Conservation (phyloP, 164 flowering plant genomes). For the Berberis vulgaris region DNA sequence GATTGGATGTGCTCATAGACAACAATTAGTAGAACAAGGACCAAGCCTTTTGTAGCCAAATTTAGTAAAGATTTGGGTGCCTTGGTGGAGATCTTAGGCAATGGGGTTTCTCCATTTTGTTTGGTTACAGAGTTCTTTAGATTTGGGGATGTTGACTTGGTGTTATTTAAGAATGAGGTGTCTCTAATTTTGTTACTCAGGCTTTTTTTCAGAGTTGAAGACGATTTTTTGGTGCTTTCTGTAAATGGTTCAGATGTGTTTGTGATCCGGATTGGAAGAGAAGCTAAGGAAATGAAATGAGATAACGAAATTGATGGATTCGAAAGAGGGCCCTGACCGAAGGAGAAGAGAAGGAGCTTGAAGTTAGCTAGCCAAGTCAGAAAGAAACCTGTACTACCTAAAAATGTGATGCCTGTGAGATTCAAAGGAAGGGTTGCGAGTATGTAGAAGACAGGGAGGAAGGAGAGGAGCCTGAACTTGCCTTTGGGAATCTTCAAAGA, state of each 20-base stretch:
- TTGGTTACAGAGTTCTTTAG: no score
- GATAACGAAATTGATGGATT: background rate
- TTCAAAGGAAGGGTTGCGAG: slow-evolving; percentile 9
- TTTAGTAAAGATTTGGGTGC: slow-evolving; percentile 12
- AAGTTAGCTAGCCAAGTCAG: slow-evolving; percentile 6
- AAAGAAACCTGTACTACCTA: background rate
- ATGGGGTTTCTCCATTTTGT: background rate
- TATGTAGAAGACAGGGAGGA: slow-evolving; percentile 2
- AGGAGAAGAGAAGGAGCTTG: slow-evolving; percentile 5
- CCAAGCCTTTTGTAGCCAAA: slow-evolving; percentile 18
- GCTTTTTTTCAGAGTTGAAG: background rate
- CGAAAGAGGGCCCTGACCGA: slow-evolving; percentile 2
- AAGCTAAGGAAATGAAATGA: background rate
- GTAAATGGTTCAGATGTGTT: background rate
- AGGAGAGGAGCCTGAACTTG: background rate
- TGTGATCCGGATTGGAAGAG: slow-evolving; percentile 2
- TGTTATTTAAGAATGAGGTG: background rate
- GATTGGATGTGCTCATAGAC: slow-evolving; percentile 21
- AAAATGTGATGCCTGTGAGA: slow-evolving; percentile 11
- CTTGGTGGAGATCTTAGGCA: background rate
- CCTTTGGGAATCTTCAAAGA: background rate
- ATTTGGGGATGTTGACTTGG: no score
- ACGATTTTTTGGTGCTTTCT: background rate
- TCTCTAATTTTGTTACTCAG: no score
- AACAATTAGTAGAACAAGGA: slow-evolving; percentile 10